These are phyloP conservation scores for Clitopilus passeckerianus DNA, from an alignment of 768 basidiomycete species.

Conservation along the genomic window DNA sequence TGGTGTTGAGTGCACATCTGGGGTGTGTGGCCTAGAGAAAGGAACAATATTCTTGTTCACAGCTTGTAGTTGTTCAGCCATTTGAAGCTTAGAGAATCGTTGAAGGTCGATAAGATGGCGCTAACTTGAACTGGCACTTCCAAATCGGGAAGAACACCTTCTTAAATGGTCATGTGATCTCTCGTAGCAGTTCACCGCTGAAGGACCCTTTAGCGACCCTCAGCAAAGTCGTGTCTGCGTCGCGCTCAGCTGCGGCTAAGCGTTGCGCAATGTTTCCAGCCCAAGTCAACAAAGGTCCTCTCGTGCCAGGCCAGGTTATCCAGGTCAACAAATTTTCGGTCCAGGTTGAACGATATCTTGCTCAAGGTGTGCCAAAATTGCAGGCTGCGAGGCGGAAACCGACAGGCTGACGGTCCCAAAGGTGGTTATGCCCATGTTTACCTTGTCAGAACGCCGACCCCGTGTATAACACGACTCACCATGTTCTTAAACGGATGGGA, in stretches of 20 bases:
- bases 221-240: not conserved
- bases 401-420: slow-evolving; percentile 22
- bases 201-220: not conserved
- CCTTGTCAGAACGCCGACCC: slow-evolving; percentile 84
- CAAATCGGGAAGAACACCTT: not conserved
- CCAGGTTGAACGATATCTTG: slow-evolving; percentile 90
- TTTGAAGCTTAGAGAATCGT: not conserved
- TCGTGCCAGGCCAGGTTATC: slow-evolving; percentile 81
- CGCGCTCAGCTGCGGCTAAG: not conserved
- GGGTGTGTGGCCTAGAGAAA: slow-evolving; percentile 60
- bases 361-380: slow-evolving; percentile 56
- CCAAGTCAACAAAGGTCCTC: slow-evolving; percentile 55
- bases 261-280: not conserved
- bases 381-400: slow-evolving; percentile 21
- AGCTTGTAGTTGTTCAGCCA: not conserved
- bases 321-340: slow-evolving; percentile 87
- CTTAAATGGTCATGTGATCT: not conserved
- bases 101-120: not conserved
- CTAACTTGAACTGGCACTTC: not conserved
- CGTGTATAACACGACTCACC: slow-evolving; percentile 87
- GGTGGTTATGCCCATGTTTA: slow-evolving; percentile 99
- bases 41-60: slow-evolving; percentile 14
- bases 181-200: not conserved
- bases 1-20: slow-evolving; percentile 23
- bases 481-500: slow-evolving; percentile 96